Percentiles rank a stretch among this genome's conserved stretches.
phyloP scores from a whole-genome alignment of 495 filamentous ascomycete genomes.

The Friedmanniomyces endolithicus region DNA sequence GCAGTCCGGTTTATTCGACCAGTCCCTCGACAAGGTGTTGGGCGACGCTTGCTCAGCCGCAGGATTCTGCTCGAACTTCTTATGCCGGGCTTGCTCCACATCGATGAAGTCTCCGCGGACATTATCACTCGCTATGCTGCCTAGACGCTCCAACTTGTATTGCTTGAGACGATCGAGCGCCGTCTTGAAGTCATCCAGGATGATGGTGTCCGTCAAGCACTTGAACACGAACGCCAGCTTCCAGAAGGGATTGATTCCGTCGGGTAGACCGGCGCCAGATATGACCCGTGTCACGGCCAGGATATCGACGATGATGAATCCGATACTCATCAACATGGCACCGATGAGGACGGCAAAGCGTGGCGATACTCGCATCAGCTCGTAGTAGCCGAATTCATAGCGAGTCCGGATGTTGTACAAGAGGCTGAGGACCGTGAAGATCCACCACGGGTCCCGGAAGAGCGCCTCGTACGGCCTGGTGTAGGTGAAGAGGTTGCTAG shows the following conservation, averaged over 20 bases:
- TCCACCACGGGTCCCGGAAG: constrained; percentile 49
- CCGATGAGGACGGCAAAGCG: constrained; percentile 46
- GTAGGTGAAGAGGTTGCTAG: constrained; percentile 33
- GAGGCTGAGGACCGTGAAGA: constrained; percentile 39
- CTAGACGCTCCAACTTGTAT: constrained; percentile 14
- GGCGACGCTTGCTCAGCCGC: not conserved
- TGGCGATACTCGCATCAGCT: constrained; percentile 39
- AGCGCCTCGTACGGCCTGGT: constrained; percentile 43
- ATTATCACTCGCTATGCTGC: not conserved
- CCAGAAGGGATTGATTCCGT: constrained; percentile 39
- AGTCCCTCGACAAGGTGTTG: not conserved
- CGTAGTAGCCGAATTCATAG: constrained; percentile 39
- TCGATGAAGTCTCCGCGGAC: constrained; percentile 2
- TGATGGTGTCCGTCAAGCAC: constrained; percentile 45
- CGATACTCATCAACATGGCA: constrained; percentile 42
- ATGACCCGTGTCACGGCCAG: constrained; percentile 27
- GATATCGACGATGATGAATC: constrained; percentile 44
- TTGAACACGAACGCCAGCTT: constrained; percentile 48
- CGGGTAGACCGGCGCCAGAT: constrained; percentile 13
- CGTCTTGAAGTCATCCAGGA: constrained; percentile 53
- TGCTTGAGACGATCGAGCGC: constrained; percentile 36
- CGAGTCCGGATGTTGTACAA: constrained; percentile 43
- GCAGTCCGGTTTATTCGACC: not conserved
- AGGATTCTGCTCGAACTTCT: not conserved
- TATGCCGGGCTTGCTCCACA: not conserved